These are phyloP conservation scores for Leishmania turanica DNA, from an alignment of 208 protist species.

Conservation along the genomic window DNA sequence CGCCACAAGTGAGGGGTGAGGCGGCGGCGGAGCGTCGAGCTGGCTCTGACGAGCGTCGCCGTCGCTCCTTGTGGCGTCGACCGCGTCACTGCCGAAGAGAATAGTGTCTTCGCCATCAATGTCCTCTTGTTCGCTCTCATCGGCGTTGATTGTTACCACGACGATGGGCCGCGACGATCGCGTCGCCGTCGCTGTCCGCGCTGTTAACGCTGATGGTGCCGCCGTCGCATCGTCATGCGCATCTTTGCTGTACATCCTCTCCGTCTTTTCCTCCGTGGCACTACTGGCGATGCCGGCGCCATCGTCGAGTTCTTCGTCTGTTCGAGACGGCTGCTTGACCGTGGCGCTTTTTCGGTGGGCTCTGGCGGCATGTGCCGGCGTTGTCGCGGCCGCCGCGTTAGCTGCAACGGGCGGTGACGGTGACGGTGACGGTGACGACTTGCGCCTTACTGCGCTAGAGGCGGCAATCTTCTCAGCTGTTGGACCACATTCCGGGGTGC, in stretches of 20 bases:
- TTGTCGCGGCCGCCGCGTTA: not conserved
- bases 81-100: slow-evolving; percentile 2
- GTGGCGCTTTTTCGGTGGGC: not conserved
- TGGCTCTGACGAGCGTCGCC: not conserved
- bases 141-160: not conserved
- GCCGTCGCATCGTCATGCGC: not conserved
- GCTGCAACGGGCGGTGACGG: not conserved
- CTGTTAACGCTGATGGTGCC: not conserved
- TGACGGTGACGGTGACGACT: not conserved
- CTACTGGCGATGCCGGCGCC: not conserved
- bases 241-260: not conserved
- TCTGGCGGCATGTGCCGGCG: not conserved
- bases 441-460: not conserved
- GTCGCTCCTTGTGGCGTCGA: not conserved
- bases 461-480: not conserved
- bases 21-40: not conserved
- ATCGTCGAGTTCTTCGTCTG: not conserved
- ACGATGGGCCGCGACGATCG: not conserved
- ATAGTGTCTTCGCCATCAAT: not conserved
- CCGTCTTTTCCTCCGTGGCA: not conserved
- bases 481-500: not conserved
- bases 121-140: not conserved
- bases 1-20: not conserved
- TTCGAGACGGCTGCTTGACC: not conserved
- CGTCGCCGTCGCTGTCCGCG: not conserved